These are phyloP conservation scores for Malus sieversii DNA, from an alignment of 306 rosid species.

Conservation along the genomic window DNA sequence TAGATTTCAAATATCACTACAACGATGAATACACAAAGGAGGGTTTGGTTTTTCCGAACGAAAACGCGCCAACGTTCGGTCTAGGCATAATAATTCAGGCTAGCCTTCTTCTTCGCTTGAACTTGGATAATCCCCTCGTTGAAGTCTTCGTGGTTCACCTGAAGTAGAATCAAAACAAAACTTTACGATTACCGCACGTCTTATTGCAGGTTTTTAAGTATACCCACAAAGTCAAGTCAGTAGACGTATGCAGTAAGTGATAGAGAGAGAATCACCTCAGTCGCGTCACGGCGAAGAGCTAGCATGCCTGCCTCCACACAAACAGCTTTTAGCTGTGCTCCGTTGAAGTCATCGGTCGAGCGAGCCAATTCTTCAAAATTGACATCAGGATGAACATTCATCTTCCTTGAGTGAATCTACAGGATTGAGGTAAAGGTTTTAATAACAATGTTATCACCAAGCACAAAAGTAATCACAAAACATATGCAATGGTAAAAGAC, in stretches of 20 bases:
- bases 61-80: background rate
- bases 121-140: slow-evolving; percentile 93
- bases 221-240: too few species aligned
- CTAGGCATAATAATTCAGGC: slow-evolving; percentile 85
- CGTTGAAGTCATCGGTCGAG: slow-evolving; percentile 92
- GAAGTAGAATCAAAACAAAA: slow-evolving; percentile 3
- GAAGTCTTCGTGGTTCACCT: slow-evolving; percentile 92
- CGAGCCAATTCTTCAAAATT: slow-evolving; percentile 93
- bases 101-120: slow-evolving; percentile 89
- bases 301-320: slow-evolving; percentile 99
- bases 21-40: background rate
- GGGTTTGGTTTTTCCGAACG: background rate
- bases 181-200: background rate
- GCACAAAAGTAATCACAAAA: background rate
- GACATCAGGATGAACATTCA: slow-evolving; percentile 90
- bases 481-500: background rate
- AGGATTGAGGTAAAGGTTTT: slow-evolving; percentile 7
- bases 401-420: slow-evolving; percentile 87
- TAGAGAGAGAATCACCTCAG: slow-evolving; percentile 31
- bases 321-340: slow-evolving; percentile 92
- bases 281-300: slow-evolving; percentile 95
- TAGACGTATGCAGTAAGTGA: background rate
- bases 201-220: background rate
- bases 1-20: too few species aligned
- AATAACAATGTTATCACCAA: background rate